Conservation (phyloP, 345 rosid genomes). For the Salix udensis region DNA sequence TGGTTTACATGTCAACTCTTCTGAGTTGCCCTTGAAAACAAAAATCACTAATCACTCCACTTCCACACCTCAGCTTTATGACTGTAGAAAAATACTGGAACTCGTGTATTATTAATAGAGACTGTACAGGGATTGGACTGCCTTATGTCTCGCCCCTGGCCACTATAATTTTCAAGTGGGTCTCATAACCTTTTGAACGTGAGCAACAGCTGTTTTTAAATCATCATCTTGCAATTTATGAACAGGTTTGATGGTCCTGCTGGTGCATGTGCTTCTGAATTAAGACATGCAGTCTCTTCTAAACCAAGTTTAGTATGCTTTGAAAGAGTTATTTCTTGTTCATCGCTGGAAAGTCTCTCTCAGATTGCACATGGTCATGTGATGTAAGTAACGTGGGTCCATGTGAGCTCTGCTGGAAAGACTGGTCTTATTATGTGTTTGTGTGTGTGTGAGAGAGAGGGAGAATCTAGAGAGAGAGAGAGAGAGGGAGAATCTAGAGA, state of each 20-base stretch:
- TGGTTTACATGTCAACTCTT: slow-evolving; percentile 10
- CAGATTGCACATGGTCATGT: slow-evolving; percentile 66
- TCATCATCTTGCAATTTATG: slow-evolving; percentile 5
- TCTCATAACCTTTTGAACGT: slow-evolving; percentile 5
- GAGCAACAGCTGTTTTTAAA: background rate
- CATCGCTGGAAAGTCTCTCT: slow-evolving; percentile 53
- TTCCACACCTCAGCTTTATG: background rate
- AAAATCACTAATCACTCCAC: background rate
- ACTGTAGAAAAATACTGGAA: background rate
- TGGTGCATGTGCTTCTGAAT: slow-evolving; percentile 28
- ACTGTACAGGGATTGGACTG: background rate
- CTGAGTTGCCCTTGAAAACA: background rate
- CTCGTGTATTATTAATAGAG: background rate
- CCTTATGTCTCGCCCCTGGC: background rate
- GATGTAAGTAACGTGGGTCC: slow-evolving; percentile 57
- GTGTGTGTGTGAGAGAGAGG: background rate
- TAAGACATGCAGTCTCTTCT: slow-evolving; percentile 25
- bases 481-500: too few relatives aligned
- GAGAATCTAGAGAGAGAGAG: too few relatives aligned
- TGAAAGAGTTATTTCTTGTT: background rate
- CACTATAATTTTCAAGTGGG: background rate
- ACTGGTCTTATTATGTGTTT: background rate
- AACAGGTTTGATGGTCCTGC: slow-evolving; percentile 15
- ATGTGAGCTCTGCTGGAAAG: slow-evolving; percentile 47
- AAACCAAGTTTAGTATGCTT: slow-evolving; percentile 18